Percentiles rank a stretch among this genome's conserved stretches.
These are phyloP conservation scores for Saprolegnia parasitica DNA, from an alignment of 352 stramenopile genomes.

Conservation along the genomic window DNA sequence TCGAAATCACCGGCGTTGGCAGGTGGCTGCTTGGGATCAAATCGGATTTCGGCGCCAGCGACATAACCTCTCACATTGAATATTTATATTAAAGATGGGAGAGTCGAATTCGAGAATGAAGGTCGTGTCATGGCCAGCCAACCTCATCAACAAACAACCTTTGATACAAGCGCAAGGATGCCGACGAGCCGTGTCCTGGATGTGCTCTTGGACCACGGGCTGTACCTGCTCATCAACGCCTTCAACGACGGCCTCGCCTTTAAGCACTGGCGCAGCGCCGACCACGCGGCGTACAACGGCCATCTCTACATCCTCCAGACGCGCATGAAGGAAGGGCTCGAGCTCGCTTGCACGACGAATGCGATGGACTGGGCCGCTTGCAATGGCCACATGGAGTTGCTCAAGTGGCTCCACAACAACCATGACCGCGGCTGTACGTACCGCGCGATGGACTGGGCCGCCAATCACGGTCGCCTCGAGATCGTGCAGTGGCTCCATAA, in stretches of 20 bases:
- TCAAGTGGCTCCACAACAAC: constrained; percentile 36
- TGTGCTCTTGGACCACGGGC: constrained; percentile 23
- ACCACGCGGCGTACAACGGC: constrained; percentile 25
- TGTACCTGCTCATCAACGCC: constrained; percentile 27
- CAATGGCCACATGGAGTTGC: constrained; percentile 36
- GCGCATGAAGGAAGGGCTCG: constrained; percentile 22
- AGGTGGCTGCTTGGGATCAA: too few species aligned
- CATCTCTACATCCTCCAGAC: constrained; percentile 30
- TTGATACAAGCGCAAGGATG: too few species aligned
- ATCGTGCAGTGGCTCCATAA: constrained; percentile 34
- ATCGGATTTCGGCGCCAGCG: too few species aligned
- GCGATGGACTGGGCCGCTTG: constrained; percentile 42
- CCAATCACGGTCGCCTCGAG: constrained; percentile 29
- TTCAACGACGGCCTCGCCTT: constrained; percentile 28
- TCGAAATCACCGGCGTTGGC: too few species aligned
- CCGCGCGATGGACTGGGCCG: constrained; percentile 30
- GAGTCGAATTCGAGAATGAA: neutral
- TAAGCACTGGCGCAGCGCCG: constrained; percentile 26
- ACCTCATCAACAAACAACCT: neutral
- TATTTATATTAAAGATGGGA: too few species aligned
- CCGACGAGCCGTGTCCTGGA: constrained; percentile 4
- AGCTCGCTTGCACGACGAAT: constrained; percentile 34
- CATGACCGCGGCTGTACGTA: constrained; percentile 25
- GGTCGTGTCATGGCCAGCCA: neutral
- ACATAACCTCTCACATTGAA: too few species aligned